Base-by-base conservation (phyloP, 306 rosid genomes). In the Prunus armeniaca region DNA sequence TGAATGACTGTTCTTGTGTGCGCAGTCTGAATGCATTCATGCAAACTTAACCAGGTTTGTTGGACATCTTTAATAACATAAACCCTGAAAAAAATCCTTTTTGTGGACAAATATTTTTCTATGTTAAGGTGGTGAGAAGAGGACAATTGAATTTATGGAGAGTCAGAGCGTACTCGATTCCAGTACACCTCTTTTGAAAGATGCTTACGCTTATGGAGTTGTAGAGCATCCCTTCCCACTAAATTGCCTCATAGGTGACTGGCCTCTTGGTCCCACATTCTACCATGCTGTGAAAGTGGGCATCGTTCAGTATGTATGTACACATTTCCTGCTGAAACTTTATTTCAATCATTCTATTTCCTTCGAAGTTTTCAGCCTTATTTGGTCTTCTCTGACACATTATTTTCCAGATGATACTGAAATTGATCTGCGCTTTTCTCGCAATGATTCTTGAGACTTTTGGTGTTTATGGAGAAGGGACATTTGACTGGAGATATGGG, bases 381-480 rank as follows among this genome's bases (percentile, higher is more conserved):
- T 54, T 74, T 77, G 46, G 75, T 84, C 30, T 73, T 85, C 50
- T 71, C 80, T 72, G 75, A 82, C 78, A 49, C 73, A 20, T 70
- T 79, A 30, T 74, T 75, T 24, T 84, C 84, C 76, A 96, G 99
- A 96, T 96, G 99, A 89, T 96, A 75, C 66, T 96, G 79, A 96
- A 96, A 84, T 77, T 92, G 97, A 92, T 96, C 60, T 96, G 99
- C 77, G 98, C 99, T 2, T 75, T 96, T 84, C 81, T 96, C 76
- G 98, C 99, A 56, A 93, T 96, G 96, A 83, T 96, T 83, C 98
- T 96, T 51, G 86, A 96, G 86, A 74, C 89, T 78, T 88, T 88
- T 52, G 99, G 97, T 82, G 98, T 92, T 82, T 96, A 96, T 83
- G 99, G 99, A 77, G 99, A 96, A 81, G 99, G 98, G 52, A 89